phyloP scores from a whole-genome alignment of 2,329 filamentous ascomycete species.

The Pseudomassariella vexata region DNA sequence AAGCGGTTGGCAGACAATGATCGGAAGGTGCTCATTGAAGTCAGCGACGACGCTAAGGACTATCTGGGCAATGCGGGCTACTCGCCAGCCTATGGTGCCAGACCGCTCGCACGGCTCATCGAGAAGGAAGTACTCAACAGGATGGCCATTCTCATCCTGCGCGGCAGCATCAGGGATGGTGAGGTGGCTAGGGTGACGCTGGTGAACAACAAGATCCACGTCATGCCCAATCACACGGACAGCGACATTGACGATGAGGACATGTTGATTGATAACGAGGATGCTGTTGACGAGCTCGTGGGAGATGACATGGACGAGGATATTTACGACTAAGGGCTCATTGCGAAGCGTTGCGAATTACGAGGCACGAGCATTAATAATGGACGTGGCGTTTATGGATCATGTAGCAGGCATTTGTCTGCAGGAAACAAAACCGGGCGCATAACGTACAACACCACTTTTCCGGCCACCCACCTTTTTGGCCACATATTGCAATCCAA shows the following conservation, averaged over 20 bases:
- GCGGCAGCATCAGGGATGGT: constrained; percentile 78
- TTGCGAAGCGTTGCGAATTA: constrained; percentile 5
- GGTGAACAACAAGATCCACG: constrained; percentile 70
- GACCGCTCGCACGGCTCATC: constrained; percentile 82
- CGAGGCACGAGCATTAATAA: neutral
- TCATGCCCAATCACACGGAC: constrained; percentile 74
- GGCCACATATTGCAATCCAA: no score
- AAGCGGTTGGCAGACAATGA: constrained; percentile 80
- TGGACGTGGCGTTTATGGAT: neutral
- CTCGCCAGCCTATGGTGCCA: constrained; percentile 89
- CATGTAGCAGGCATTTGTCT: no score
- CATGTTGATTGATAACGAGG: constrained; percentile 67
- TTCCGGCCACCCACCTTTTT: no score
- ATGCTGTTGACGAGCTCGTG: constrained; percentile 64
- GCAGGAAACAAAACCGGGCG: neutral
- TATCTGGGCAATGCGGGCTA: constrained; percentile 90
- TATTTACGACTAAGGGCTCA: constrained; percentile 32
- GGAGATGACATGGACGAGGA: constrained; percentile 58
- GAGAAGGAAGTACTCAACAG: constrained; percentile 96
- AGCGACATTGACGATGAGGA: constrained; percentile 54
- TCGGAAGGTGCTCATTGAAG: constrained; percentile 78
- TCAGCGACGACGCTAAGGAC: constrained; percentile 81
- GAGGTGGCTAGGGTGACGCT: constrained; percentile 77
- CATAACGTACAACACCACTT: no score
- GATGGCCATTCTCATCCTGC: constrained; percentile 83